These are phyloP conservation scores for Calonectria hongkongensis DNA, from an alignment of 2,329 filamentous ascomycete species.

Conservation along the genomic window DNA sequence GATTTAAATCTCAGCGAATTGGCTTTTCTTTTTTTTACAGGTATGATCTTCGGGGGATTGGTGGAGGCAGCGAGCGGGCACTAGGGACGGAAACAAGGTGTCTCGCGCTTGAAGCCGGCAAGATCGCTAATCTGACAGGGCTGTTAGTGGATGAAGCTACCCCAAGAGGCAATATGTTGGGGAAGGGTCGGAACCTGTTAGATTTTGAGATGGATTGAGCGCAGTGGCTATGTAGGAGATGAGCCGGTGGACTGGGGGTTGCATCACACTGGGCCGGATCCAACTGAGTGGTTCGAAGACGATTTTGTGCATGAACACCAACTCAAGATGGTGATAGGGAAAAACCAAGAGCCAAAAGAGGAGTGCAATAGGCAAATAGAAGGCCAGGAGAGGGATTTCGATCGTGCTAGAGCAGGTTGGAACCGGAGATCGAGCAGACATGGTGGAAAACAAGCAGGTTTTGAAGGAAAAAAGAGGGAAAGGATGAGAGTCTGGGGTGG, in stretches of 20 bases:
- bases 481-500: not conserved
- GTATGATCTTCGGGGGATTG: not conserved
- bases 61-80: not conserved
- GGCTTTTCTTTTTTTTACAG: not conserved
- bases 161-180: conserved; percentile 4
- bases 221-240: not conserved
- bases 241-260: conserved; percentile 24
- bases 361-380: not conserved
- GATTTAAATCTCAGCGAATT: not conserved
- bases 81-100: conserved; percentile 17
- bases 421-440: conserved; percentile 10
- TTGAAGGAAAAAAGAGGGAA: not conserved
- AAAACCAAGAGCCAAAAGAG: not conserved
- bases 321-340: conserved; percentile 3
- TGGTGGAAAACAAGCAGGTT: conserved; percentile 29
- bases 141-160: conserved; percentile 32
- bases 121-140: conserved; percentile 38
- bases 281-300: conserved; percentile 24
- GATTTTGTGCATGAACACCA: conserved; percentile 32
- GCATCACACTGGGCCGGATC: conserved; percentile 23
- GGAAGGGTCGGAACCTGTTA: conserved; percentile 3
- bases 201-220: conserved; percentile 12
- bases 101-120: conserved; percentile 4
- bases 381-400: not conserved
- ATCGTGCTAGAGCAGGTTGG: not conserved